Base-by-base conservation (phyloP, 164 flowering plant species). In the Tetracentron sinense region DNA sequence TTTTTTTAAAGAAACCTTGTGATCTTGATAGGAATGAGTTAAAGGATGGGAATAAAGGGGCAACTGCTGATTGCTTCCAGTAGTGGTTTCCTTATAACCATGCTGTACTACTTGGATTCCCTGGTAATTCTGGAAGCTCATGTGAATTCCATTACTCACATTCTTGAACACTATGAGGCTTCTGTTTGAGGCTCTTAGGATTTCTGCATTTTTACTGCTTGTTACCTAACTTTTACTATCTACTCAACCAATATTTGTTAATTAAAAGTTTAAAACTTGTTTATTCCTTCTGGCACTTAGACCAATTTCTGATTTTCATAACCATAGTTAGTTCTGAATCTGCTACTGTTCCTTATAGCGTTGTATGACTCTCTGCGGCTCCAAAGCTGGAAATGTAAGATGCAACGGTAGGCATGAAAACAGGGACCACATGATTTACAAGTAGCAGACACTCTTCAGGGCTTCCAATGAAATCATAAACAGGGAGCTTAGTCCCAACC, bases 331-430 rank as follows among this genome's bases (percentile, higher is more conserved):
- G 19, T 49, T 63, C 31, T 51, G 20, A 15, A 23, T 54, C 12
- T 44, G 17, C 74, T 52, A 67, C 49, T 28, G 73, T 72, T 65
- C 51, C 58, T 62, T 65, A 38, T 78, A 59, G 49, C 66, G 54
- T n/a, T n/a, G 52, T 61, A 38, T 26, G 53, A 64, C 56, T 67
- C 48, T 72, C 65, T 87, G 86, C 90, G 82, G 90, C 64, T 63
- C 60, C 42, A 66, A 73, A 58, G 71, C 56, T 49, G 75, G 73
- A 60, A 73, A 59, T 70, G 28, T 52, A 16, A 46, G 63, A 55
- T 44, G 35, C 66, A 51, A 49, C 64, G 67, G 42, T 62, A 67
- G 70, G 67, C 38, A 50, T 50, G 58, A 64, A 42, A 50, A 42
- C 57, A 42, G 42, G 42, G 68, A 49, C 27, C 26, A 6, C 20